Percentiles rank a stretch among this genome's conserved stretches.
phyloP scores from a whole-genome alignment of 345 rosid species.

The Acer saccharum region DNA sequence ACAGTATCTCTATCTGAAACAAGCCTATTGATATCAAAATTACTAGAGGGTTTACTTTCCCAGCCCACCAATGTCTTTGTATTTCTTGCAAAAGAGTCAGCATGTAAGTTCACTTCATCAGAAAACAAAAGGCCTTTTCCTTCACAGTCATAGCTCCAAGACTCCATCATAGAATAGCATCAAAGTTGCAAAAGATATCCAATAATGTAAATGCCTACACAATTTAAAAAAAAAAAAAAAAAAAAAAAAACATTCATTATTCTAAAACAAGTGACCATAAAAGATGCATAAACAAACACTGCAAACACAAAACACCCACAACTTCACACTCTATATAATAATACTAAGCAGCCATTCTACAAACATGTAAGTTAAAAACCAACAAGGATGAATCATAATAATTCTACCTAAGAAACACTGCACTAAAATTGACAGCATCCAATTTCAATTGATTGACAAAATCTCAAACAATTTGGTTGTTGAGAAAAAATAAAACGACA shows the following conservation, averaged over 20 bases:
- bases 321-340: neutral
- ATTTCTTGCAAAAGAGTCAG: constrained; percentile 39
- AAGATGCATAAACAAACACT: neutral
- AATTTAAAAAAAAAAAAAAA: neutral
- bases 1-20: constrained; percentile 31
- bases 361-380: neutral
- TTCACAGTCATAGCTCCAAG: constrained; percentile 49
- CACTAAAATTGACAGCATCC: neutral
- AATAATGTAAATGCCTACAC: constrained; percentile 10
- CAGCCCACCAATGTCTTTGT: constrained; percentile 38
- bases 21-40: constrained; percentile 29
- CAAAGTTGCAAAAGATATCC: constrained; percentile 16
- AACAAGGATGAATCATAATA: neutral
- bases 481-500: neutral
- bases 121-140: constrained; percentile 41
- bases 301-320: neutral
- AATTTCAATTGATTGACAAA: neutral
- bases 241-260: neutral
- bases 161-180: constrained; percentile 41
- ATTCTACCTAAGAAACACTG: neutral
- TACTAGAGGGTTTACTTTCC: constrained; percentile 34
- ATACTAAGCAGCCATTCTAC: neutral
- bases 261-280: neutral
- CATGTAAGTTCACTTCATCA: constrained; percentile 42
- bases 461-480: neutral